Conservation (phyloP, 768 basidiomycete genomes). For the Chalciporus pseudorubinellus region DNA sequence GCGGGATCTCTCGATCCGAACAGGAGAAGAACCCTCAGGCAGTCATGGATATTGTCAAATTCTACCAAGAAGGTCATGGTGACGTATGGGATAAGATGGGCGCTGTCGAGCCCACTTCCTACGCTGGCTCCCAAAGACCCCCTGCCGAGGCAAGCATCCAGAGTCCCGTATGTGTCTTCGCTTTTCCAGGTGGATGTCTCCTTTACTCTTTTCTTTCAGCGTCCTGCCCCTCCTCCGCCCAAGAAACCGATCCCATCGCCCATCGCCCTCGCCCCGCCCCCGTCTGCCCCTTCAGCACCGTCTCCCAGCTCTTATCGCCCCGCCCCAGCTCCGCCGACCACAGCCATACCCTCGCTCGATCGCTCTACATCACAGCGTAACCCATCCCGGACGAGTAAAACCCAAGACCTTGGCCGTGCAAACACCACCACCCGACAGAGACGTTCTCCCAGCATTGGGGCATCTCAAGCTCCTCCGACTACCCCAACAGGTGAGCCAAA, state of each 20-base stretch:
- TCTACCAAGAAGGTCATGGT: slow-evolving; percentile 87
- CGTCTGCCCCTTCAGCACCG: slow-evolving; percentile 30
- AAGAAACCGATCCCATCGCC: slow-evolving; percentile 37
- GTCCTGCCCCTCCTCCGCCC: slow-evolving; percentile 40
- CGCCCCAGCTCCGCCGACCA: slow-evolving; percentile 67
- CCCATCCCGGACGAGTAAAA: slow-evolving; percentile 50
- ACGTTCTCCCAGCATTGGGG: slow-evolving; percentile 46
- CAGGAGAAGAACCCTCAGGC: slow-evolving; percentile 98
- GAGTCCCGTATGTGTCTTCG: slow-evolving; percentile 49
- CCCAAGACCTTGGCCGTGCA: slow-evolving; percentile 51
- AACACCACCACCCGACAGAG: slow-evolving; percentile 70
- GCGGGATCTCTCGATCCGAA: slow-evolving; percentile 89
- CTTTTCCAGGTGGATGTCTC: not conserved
- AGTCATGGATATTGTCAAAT: slow-evolving; percentile 98
- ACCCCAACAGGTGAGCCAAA: slow-evolving; percentile 32
- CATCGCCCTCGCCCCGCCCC: slow-evolving; percentile 25
- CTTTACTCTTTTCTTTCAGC: slow-evolving; percentile 25
- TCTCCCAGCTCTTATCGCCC: slow-evolving; percentile 62
- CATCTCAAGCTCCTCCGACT: slow-evolving; percentile 25
- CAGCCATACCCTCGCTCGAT: slow-evolving; percentile 70
- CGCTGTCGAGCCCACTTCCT: slow-evolving; percentile 39
- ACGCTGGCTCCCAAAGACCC: slow-evolving; percentile 26
- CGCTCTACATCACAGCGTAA: slow-evolving; percentile 85
- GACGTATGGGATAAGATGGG: slow-evolving; percentile 88
- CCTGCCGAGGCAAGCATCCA: slow-evolving; percentile 49